Evolutionary conservation across 176 grass and related monocot genomes (phyloP), one percentile per base, ranked within the genome.

Genomic region (Poa annua): DNA sequence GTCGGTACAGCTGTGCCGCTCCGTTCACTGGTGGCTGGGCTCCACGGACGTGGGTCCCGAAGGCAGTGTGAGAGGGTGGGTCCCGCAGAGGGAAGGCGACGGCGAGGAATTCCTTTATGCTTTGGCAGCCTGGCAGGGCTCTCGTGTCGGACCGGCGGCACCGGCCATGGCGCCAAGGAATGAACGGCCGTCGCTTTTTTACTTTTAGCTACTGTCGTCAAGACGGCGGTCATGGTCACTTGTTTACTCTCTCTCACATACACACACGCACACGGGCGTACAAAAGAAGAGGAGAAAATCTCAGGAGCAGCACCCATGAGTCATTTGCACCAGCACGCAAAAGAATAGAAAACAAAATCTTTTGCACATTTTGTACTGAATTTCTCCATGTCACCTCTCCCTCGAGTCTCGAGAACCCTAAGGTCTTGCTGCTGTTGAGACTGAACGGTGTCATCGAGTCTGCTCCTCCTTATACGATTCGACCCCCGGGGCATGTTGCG

Each of bases 121-220:
- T 38, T 42, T 22, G 22, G 42, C 69, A 74, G 70, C 3, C 70
- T 74, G 70, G 55, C 55, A 62, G 56, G 66, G 53, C 56, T 24
- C 35, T 59, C 35, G 75, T 79, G 80, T 78, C 80, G 44, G 66
- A n/a, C 71, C 71, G 47, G 33, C 71, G 72, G 41, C 56, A 6
- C 77, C 59, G 42, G 41, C 70, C 73, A 75, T 50, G 76, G 24
- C 59, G 77, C 11, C 9, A 20, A 33, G 5, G 59, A 16, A 14
- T 10, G 59, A 47, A 33, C 3, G 77, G 4, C 14, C 24, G 17
- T 48, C 61, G 35, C 25, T 21, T 14, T 62, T 41, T 41, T 3
- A 2, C 3, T 36, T 36, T 12, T 49, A 45, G 24, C 42, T 66
- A 14, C 70, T 73, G 70, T 3, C 24, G 42, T 49, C 70, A 50